A percentile compares a stretch with the other conserved stretches of the same genome.
Conservation (phyloP, 208 protist species). For the Leishmania major region DNA sequence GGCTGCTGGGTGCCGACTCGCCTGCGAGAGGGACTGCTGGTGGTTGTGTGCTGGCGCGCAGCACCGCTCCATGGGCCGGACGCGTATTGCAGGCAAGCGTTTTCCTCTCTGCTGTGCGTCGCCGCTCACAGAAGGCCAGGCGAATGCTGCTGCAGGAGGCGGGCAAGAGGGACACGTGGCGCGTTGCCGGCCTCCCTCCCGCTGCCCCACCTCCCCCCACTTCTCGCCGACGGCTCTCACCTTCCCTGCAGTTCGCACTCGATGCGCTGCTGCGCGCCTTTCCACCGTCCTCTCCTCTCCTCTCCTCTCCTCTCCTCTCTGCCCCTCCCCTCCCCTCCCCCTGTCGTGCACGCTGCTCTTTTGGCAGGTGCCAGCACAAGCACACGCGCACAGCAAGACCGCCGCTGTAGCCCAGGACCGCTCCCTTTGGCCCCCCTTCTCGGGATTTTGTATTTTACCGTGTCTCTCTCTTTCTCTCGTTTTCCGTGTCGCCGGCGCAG, state of each 20-base stretch:
- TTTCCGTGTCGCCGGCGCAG: not conserved
- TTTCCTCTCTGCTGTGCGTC: not conserved
- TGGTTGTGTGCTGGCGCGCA: not conserved
- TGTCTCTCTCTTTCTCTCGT: not conserved
- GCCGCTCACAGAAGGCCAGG: not conserved
- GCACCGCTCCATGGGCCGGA: not conserved
- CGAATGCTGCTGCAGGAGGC: not conserved
- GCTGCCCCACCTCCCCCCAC: not conserved
- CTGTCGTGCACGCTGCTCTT: not conserved
- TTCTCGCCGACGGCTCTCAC: not conserved
- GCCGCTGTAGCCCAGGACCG: too few species aligned
- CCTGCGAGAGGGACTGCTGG: not conserved
- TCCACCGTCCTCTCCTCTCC: too few species aligned
- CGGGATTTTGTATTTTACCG: not conserved
- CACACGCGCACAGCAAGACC: not conserved
- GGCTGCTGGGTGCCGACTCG: not conserved
- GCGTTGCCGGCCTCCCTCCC: not conserved
- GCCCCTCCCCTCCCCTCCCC: not conserved
- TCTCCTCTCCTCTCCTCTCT: not conserved
- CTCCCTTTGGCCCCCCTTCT: too few species aligned
- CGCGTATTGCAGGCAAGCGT: not conserved
- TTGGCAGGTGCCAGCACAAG: not conserved
- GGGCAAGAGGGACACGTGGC: not conserved
- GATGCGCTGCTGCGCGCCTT: not conserved
- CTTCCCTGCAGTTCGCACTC: not conserved